Evolutionary conservation across 192 early-diverging fungal genomes (phyloP).

Genomic region (Backusella mclennaniae): DNA sequence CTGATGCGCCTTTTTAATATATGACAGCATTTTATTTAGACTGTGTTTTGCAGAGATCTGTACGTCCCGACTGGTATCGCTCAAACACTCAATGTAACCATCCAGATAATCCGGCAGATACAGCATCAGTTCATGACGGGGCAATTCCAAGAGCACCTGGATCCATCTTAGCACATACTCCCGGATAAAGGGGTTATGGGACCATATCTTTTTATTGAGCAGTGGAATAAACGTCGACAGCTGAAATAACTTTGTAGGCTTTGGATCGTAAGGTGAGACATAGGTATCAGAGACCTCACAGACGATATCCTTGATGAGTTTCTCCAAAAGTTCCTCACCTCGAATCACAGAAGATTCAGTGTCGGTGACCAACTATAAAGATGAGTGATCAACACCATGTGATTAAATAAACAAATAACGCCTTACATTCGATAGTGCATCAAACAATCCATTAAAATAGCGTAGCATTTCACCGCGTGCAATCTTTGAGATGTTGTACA

Average conservation of each 20-base stretch:
- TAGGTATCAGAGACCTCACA: constrained; percentile 84
- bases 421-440: constrained; percentile 86
- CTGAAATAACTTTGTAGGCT: constrained; percentile 64
- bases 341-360: constrained; percentile 88
- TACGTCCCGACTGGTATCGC: constrained; percentile 90
- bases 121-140: constrained; percentile 87
- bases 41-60: constrained; percentile 54
- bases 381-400: background rate
- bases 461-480: constrained; percentile 82
- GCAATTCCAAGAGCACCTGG: constrained; percentile 84
- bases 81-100: constrained; percentile 85
- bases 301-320: constrained; percentile 96
- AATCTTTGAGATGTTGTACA: constrained; percentile 99
- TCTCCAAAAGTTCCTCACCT: constrained; percentile 90
- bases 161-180: constrained; percentile 97
- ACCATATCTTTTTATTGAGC: constrained; percentile 85
- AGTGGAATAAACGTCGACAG: constrained; percentile 92
- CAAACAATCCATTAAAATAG: constrained; percentile 97
- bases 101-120: constrained; percentile 94
- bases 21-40: background rate
- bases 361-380: constrained; percentile 75
- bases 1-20: constrained; percentile 6
- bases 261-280: constrained; percentile 41
- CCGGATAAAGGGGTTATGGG: constrained; percentile 84
- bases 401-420: background rate